Evolutionary conservation across 192 early-diverging fungal genomes (phyloP).

Genomic region (Linnemannia elongata): DNA sequence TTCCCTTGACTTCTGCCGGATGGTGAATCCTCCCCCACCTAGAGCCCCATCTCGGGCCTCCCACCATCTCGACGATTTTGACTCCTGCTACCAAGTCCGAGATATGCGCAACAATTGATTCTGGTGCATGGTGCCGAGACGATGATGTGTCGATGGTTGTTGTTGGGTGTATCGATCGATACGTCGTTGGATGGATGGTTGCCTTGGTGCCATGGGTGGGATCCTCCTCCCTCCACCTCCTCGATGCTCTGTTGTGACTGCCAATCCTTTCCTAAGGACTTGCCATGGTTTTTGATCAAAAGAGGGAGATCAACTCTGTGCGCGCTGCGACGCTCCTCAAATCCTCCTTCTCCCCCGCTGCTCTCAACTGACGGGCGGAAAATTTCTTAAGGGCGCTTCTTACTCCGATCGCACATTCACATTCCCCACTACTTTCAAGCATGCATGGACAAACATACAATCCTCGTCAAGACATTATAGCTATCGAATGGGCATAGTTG

Average conservation of each 20-base stretch:
- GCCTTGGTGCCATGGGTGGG: not conserved
- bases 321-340: constrained; percentile 5
- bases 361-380: not conserved
- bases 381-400: not conserved
- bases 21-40: not conserved
- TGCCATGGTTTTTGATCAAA: constrained; percentile 54
- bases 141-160: not conserved
- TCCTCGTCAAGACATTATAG: too few relatives aligned
- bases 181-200: constrained; percentile 39
- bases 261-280: constrained; percentile 39
- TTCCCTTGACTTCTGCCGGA: not conserved
- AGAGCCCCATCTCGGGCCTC: not conserved
- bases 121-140: not conserved
- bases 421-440: too few relatives aligned
- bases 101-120: not conserved
- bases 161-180: constrained; percentile 12
- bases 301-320: constrained; percentile 33
- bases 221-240: not conserved
- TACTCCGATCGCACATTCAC: not conserved
- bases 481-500: too few relatives aligned
- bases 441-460: too few relatives aligned
- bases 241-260: constrained; percentile 19
- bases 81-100: not conserved
- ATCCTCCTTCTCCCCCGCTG: too few relatives aligned
- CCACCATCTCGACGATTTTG: not conserved